Base-by-base conservation (phyloP, 768 basidiomycete genomes). In the Postia placenta region DNA sequence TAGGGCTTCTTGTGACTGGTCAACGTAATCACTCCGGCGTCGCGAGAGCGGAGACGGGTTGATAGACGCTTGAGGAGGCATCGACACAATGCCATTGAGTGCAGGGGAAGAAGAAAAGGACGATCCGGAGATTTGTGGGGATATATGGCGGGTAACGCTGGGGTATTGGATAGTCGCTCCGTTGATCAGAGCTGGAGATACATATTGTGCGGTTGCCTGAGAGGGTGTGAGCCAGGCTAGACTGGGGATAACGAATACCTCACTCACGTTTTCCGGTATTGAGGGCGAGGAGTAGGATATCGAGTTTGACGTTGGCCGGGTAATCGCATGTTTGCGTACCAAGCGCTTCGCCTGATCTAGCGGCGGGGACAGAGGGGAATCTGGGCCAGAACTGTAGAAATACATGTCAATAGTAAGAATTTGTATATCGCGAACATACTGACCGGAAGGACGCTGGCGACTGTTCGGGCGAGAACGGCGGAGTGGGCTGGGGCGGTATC, bases 1-100 rank as follows among this genome's bases (percentile, higher is more conserved):
- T 25, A 81, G 61, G 4, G 82, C 77, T 59, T 85, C 76, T 57
- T 83, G 81, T 5, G 82, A 78, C 59, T 87, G 90, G 62, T 92
- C 89, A 41, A 90, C 69, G 59, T 83, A 92, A 54, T 92, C 88
- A 55, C 80, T 86, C 40, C 78, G 66, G 47, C 87, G 80, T 48
- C 88, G 76, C 4, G 87, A 74, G 4, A 91, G 71, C 4, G 86
- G 74, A 15, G 85, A 83, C 23, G 85, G 81, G 56, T 90, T 90
- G 53, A 92, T 83, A 24, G 92, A 90, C 9, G 89, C 90, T 64
- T 81, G 85, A 1, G 92, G 92, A 11, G 90, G 92, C 0, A 86
- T 76, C 0, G 87, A 71, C 25, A 69, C 69, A 41, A 69, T 51
- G 15, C 63, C 65, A 51, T 75, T 74, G 28, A 63, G 55, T 25